Percentiles rank a stretch among this genome's conserved stretches.
Conservation (phyloP, 352 stramenopile species). For the Poterioochromonas sp. region DNA sequence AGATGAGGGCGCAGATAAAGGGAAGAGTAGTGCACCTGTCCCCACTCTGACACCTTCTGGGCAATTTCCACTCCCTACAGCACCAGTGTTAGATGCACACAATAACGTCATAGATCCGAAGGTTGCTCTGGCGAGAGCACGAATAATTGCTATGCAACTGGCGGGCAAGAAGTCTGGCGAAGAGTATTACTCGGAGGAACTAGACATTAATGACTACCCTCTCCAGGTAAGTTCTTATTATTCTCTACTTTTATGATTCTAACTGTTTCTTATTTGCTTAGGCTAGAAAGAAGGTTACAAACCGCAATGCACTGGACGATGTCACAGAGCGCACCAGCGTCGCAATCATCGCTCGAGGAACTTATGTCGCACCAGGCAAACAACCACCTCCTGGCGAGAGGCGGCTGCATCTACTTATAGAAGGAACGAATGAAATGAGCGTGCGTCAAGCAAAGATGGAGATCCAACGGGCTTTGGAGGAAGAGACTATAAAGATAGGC, state of each 20-base stretch:
- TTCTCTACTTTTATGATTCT: background rate
- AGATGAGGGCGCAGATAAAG: background rate
- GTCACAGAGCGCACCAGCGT: slow-evolving; percentile 72
- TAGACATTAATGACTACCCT: slow-evolving; percentile 88
- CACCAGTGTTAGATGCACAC: too few relatives aligned
- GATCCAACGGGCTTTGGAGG: slow-evolving; percentile 45
- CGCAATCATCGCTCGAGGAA: slow-evolving; percentile 73
- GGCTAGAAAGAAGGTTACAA: slow-evolving; percentile 47
- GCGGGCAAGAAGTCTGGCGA: slow-evolving; percentile 2
- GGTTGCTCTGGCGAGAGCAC: slow-evolving; percentile 68
- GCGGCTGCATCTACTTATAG: slow-evolving; percentile 65
- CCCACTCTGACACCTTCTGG: background rate
- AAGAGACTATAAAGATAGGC: slow-evolving; percentile 38
- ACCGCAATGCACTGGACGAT: slow-evolving; percentile 59
- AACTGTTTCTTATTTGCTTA: background rate
- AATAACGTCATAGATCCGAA: slow-evolving; percentile 61
- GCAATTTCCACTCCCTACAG: too few relatives aligned
- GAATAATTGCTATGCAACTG: slow-evolving; percentile 61
- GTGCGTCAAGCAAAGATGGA: slow-evolving; percentile 43
- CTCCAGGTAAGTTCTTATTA: slow-evolving; percentile 72
- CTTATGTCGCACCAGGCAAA: slow-evolving; percentile 66
- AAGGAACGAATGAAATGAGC: slow-evolving; percentile 37
- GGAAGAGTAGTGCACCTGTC: background rate
- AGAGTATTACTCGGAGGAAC: slow-evolving; percentile 66
- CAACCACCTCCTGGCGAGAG: slow-evolving; percentile 61